Percentiles rank a stretch among this genome's conserved stretches.
Evolutionary conservation across 2,329 filamentous ascomycete genomes (phyloP).

Genomic region (Colletotrichum camelliae): DNA sequence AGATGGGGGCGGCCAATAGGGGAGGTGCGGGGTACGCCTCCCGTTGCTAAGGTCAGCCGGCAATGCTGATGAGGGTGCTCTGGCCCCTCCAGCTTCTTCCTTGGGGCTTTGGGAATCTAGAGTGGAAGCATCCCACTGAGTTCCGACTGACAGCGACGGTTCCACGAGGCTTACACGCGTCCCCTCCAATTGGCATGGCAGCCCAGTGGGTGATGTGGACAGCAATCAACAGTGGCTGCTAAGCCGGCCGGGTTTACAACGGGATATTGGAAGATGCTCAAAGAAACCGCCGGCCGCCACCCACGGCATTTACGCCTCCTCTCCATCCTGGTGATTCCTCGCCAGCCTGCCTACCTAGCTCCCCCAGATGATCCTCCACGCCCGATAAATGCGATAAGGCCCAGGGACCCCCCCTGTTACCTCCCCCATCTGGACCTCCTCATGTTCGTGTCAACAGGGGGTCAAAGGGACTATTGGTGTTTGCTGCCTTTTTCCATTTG

Average conservation of each 20-base stretch:
- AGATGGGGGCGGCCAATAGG: background rate
- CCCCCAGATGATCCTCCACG: background rate
- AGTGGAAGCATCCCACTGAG: no score
- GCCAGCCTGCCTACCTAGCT: background rate
- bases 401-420: background rate
- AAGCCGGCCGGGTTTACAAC: background rate
- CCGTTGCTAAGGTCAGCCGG: background rate
- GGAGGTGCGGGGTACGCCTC: background rate
- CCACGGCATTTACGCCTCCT: background rate
- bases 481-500: background rate
- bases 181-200: background rate
- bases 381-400: background rate
- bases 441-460: background rate
- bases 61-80: background rate
- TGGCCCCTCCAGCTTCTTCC: no score
- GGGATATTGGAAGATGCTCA: background rate
- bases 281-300: background rate
- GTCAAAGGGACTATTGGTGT: background rate
- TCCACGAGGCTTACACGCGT: background rate
- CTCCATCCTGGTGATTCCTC: background rate
- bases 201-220: background rate
- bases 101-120: no score
- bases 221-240: background rate
- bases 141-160: background rate
- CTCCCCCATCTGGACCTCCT: background rate